A percentile compares a stretch with the other conserved stretches of the same genome.
These are phyloP conservation scores for Adansonia grandidieri DNA, from an alignment of 441 rosid genomes.

Conservation along the genomic window DNA sequence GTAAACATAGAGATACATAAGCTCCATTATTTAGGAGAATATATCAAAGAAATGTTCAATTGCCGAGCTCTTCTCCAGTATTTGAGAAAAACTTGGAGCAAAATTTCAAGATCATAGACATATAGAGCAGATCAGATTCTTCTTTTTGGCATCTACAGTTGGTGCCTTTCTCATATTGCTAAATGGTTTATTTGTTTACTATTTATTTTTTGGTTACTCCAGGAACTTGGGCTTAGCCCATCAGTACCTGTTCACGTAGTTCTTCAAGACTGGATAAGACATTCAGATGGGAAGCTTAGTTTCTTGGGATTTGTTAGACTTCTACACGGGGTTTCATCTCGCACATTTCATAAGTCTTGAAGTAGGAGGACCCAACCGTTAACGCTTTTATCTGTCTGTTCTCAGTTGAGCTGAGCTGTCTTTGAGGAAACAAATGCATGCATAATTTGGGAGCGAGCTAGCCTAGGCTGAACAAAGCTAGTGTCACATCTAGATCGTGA, in stretches of 20 bases:
- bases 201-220: slow-evolving; percentile 12
- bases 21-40: neutral
- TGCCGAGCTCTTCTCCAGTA: neutral
- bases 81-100: neutral
- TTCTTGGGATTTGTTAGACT: slow-evolving; percentile 84
- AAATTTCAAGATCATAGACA: neutral
- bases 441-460: neutral
- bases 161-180: neutral
- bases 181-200: neutral
- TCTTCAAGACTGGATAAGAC: slow-evolving; percentile 88
- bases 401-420: neutral
- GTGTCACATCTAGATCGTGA: neutral
- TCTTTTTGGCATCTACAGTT: neutral
- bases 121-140: neutral
- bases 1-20: neutral
- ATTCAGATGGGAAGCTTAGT: slow-evolving; percentile 81
- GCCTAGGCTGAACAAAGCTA: neutral
- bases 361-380: slow-evolving; percentile 7
- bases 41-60: neutral
- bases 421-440: slow-evolving; percentile 23
- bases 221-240: slow-evolving; percentile 89
- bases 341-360: slow-evolving; percentile 66
- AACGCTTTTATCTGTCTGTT: neutral
- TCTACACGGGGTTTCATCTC: slow-evolving; percentile 78
- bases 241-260: slow-evolving; percentile 83